Conservation (phyloP, 352 stramenopile genomes). For the Phytophthora ramorum region DNA sequence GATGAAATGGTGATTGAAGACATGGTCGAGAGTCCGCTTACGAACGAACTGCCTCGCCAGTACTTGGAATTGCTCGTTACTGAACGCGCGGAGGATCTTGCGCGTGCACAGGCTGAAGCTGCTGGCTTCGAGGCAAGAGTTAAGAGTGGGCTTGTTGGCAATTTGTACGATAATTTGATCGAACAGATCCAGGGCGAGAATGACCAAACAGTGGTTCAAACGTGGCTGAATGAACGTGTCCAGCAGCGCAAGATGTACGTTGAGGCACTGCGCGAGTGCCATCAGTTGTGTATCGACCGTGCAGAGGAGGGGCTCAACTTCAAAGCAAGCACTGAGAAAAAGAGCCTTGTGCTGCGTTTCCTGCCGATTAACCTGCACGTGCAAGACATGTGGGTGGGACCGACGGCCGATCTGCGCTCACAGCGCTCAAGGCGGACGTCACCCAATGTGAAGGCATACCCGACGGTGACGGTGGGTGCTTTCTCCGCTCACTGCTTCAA, state of each 20-base stretch:
- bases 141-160: conserved; percentile 64
- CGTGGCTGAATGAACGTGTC: conserved; percentile 79
- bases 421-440: conserved; percentile 70
- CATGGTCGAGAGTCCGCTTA: conserved; percentile 82
- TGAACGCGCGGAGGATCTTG: conserved; percentile 62
- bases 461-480: conserved; percentile 76
- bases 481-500: conserved; percentile 87
- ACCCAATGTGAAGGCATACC: conserved; percentile 66
- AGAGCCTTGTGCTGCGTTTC: conserved; percentile 75
- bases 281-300: conserved; percentile 71
- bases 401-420: conserved; percentile 67
- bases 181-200: conserved; percentile 88
- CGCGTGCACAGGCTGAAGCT: conserved; percentile 57
- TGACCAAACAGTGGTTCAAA: conserved; percentile 69
- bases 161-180: conserved; percentile 85
- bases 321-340: conserved; percentile 88
- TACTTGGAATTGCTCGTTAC: conserved; percentile 74
- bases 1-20: conserved; percentile 86
- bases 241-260: conserved; percentile 75
- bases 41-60: conserved; percentile 81
- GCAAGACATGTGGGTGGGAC: conserved; percentile 87
- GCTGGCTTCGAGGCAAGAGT: conserved; percentile 66
- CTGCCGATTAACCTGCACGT: conserved; percentile 86
- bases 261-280: conserved; percentile 70
- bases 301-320: conserved; percentile 79